Base-by-base conservation (phyloP, 2,329 filamentous ascomycete genomes). In the Diaporthe vaccinii region DNA sequence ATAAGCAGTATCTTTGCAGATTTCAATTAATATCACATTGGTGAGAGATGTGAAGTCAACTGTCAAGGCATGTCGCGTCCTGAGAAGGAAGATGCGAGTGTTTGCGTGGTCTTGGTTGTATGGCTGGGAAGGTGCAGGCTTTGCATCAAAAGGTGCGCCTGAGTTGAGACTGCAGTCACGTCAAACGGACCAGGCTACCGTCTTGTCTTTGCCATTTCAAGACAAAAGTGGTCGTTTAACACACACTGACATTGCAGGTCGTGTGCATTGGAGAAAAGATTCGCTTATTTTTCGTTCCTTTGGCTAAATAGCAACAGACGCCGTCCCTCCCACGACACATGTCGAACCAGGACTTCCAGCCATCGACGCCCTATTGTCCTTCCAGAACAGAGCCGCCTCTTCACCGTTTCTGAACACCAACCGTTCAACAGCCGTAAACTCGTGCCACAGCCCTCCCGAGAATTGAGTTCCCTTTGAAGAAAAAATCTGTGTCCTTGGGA, bases 371-470 rank as follows among this genome's bases (percentile, higher is more conserved):
- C 65, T 34, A 15, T 41, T 53, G 2, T 28, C 22, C n/a, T 22
- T 39, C 65, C 65, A 55, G 25, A 69, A 69, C 5, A 8, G n/a
- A 41, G 31, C 34, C 25, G 65, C 65, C n/a, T 69, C 31, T 2
- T 69, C 46, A 2, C 34, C n/a, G 5, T 55, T 36, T 4, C 5
- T 28, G 9, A 69, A 69, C 4, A 55, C 65, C 28, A 55, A 41
- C 6, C 65, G 65, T 22, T 68, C 65, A 20, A 69, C 65, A 39
- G 49, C 65, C 9, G n/a, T 55, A 14, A 55, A 69, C 5, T 41
- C n/a, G 1, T 12, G 65, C 65, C 65, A 69, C 1, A 10, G 12
- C 0, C 65, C 65, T 17, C 46, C 65, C 5, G 15, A 53, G 22
- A 68, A 55, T 14, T 69, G 65, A 4, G 65, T 55, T 3, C n/a